Percentiles rank a stretch among this genome's conserved stretches.
Evolutionary conservation across 2,329 filamentous ascomycete genomes (phyloP).

Genomic region (Botryosphaeria agaves): DNA sequence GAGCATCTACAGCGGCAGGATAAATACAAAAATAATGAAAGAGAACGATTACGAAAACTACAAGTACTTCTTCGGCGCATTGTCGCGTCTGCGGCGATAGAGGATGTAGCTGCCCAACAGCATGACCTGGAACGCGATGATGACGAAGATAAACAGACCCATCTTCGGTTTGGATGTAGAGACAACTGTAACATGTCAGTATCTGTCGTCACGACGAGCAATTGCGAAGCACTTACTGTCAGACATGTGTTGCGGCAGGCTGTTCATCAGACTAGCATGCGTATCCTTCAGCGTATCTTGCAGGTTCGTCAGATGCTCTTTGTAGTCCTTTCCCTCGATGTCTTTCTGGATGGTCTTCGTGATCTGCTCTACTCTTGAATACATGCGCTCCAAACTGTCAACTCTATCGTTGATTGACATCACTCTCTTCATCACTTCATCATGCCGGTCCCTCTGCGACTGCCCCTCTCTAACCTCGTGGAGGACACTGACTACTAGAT

Average conservation of each 20-base stretch:
- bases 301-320: conserved; percentile 33
- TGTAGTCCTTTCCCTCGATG: conserved; percentile 39
- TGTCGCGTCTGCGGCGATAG: conserved; percentile 64
- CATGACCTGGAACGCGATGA: conserved; percentile 58
- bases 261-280: conserved; percentile 33
- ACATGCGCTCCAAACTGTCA: conserved; percentile 23
- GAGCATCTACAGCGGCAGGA: no score
- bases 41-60: conserved; percentile 19
- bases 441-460: conserved; percentile 38
- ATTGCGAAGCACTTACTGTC: conserved; percentile 24
- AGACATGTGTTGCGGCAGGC: conserved; percentile 31
- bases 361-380: conserved; percentile 35
- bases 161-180: conserved; percentile 37
- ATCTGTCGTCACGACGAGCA: conserved; percentile 1
- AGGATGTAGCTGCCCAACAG: conserved; percentile 51
- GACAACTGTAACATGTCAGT: conserved; percentile 24
- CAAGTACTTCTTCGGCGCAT: conserved; percentile 81
- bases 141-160: conserved; percentile 47
- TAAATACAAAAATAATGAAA: no score
- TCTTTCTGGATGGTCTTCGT: conserved; percentile 34
- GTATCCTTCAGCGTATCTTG: conserved; percentile 35
- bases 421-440: conserved; percentile 24
- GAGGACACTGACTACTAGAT: conserved; percentile 48
- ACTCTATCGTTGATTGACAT: conserved; percentile 11
- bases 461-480: conserved; percentile 20